A percentile compares a stretch with the other conserved stretches of the same genome.
phyloP scores from a whole-genome alignment of 257 asterid species.

The Petunia axillaris region DNA sequence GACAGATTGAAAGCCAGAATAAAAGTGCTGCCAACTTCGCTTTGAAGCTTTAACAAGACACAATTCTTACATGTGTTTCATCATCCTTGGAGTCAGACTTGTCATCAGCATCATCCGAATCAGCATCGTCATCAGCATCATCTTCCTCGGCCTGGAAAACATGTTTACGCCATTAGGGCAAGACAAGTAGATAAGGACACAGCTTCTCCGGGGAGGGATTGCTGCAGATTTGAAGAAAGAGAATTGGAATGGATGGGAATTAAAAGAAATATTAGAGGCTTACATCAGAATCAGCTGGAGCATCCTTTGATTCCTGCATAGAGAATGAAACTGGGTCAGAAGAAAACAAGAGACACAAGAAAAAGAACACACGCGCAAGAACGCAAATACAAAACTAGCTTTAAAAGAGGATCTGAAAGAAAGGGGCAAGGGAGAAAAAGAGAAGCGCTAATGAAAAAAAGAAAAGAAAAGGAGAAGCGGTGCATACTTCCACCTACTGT shows the following conservation, averaged over 20 bases:
- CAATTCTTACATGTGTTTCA: conserved; percentile 56
- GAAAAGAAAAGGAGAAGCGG: background rate
- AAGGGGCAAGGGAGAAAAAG: background rate
- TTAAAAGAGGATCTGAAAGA: background rate
- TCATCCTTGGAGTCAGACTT: conserved; percentile 50
- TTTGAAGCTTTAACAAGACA: background rate
- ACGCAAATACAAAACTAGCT: background rate
- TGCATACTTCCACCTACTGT: background rate
- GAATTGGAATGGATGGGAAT: background rate
- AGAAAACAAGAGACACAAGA: background rate
- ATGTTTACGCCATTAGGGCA: background rate
- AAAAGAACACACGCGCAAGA: background rate
- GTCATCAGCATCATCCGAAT: conserved; percentile 44
- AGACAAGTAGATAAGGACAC: background rate
- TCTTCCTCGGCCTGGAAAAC: conserved; percentile 74
- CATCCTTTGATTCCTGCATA: conserved; percentile 53
- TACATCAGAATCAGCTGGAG: conserved; percentile 66
- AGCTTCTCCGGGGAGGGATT: background rate
- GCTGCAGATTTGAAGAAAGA: background rate
- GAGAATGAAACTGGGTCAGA: conserved; percentile 13
- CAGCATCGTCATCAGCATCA: conserved; percentile 46
- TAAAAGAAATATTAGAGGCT: conserved; percentile 20
- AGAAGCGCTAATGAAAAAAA: background rate
- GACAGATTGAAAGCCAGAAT: background rate
- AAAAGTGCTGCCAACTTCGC: background rate